Conservation (phyloP, 345 rosid species). For the Citrus glauca region DNA sequence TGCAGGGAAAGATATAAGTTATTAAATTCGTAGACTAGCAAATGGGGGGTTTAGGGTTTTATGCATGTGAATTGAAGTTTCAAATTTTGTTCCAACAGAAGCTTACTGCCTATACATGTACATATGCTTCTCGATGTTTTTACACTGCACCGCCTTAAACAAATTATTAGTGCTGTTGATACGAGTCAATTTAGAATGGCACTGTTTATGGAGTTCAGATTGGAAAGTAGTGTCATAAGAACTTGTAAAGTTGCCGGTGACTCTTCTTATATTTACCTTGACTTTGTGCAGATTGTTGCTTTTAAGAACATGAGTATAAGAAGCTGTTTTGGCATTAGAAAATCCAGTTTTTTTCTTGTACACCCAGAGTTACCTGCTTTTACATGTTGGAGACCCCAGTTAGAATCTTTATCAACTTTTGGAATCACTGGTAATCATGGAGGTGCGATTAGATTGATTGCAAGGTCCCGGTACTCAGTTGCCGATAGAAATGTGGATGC, state of each 20-base stretch:
- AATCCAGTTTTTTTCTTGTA: slow-evolving; percentile 50
- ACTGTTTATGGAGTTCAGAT: background rate
- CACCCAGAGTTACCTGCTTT: slow-evolving; percentile 57
- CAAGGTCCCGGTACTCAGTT: slow-evolving; percentile 36
- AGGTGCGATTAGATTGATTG: slow-evolving; percentile 25
- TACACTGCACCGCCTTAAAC: background rate
- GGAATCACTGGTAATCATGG: slow-evolving; percentile 28
- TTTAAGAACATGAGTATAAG: slow-evolving; percentile 47
- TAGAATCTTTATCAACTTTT: slow-evolving; percentile 22
- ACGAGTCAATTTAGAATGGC: background rate
- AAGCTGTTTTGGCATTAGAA: slow-evolving; percentile 45
- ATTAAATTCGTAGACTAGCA: background rate
- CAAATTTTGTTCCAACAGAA: background rate
- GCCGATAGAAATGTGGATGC: slow-evolving; percentile 44
- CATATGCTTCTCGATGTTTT: background rate
- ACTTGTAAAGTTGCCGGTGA: background rate
- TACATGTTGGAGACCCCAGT: slow-evolving; percentile 21
- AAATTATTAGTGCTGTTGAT: background rate
- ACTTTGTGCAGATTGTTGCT: slow-evolving; percentile 22
- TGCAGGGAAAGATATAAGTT: background rate
- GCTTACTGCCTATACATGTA: background rate
- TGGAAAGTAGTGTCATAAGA: background rate
- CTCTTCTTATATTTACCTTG: background rate
- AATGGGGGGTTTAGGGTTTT: slow-evolving; percentile 1
- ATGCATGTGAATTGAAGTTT: background rate